Evolutionary conservation across 768 basidiomycete genomes (phyloP).

Genomic region (Epithele typhae): DNA sequence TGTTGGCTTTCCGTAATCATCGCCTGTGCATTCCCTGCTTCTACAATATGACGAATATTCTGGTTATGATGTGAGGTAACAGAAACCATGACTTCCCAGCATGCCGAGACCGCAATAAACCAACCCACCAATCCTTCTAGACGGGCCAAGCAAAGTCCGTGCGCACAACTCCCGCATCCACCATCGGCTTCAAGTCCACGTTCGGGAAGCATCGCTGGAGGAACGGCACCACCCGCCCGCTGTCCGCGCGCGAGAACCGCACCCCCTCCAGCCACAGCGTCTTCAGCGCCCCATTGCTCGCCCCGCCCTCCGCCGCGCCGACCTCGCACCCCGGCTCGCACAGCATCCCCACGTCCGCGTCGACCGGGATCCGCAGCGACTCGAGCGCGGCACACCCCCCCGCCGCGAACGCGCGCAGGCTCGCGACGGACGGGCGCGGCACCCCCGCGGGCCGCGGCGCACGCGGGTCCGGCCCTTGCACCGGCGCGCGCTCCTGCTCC

Average conservation of each 20-base stretch:
- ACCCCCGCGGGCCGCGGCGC: neutral
- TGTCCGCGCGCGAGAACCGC: constrained; percentile 1
- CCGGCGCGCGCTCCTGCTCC: too few species aligned
- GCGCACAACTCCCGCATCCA: constrained; percentile 3
- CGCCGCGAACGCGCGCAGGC: neutral
- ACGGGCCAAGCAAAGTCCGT: neutral
- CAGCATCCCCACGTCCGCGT: neutral
- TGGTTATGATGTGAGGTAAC: too few species aligned
- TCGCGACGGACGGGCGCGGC: constrained; percentile 1
- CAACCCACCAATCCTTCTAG: too few species aligned
- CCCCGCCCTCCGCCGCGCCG: too few species aligned
- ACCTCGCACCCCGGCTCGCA: too few species aligned
- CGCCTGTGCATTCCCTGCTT: too few species aligned
- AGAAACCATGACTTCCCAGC: too few species aligned
- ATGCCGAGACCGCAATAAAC: too few species aligned
- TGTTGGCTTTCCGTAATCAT: too few species aligned
- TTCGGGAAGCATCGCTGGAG: neutral
- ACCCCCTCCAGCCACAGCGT: constrained; percentile 4
- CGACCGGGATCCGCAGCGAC: constrained; percentile 1
- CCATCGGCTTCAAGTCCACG: constrained; percentile 3
- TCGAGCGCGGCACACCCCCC: neutral
- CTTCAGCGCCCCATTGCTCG: too few species aligned
- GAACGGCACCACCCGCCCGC: neutral
- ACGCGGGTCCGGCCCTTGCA: too few species aligned
- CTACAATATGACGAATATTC: too few species aligned